These are phyloP conservation scores for Hypoxylon subgilvum DNA, from an alignment of 495 filamentous ascomycete genomes.

Conservation along the genomic window DNA sequence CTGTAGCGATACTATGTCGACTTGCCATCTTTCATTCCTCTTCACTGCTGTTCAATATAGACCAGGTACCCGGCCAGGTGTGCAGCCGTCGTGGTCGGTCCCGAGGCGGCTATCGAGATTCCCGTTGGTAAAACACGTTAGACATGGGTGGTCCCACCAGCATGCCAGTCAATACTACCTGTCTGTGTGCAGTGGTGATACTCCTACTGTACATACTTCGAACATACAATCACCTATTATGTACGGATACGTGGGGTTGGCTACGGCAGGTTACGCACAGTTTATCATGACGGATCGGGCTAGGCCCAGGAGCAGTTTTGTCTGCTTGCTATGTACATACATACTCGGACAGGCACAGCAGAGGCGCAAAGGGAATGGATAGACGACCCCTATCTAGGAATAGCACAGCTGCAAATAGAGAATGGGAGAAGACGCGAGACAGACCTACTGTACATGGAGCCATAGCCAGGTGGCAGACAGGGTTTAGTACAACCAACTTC, in stretches of 20 bases:
- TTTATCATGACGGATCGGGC: slow-evolving; percentile 22
- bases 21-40: background rate
- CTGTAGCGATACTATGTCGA: background rate
- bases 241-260: slow-evolving; percentile 22
- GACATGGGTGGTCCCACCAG: slow-evolving; percentile 18
- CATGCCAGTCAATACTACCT: slow-evolving; percentile 12
- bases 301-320: slow-evolving; percentile 7
- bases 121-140: slow-evolving; percentile 17
- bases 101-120: slow-evolving; percentile 27
- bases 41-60: too few relatives aligned
- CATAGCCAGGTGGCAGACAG: slow-evolving; percentile 31
- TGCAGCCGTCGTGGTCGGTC: slow-evolving; percentile 14
- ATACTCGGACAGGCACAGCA: slow-evolving; percentile 16
- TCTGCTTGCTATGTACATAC: slow-evolving; percentile 11
- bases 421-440: slow-evolving; percentile 10
- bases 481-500: slow-evolving; percentile 24
- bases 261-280: slow-evolving; percentile 13
- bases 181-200: background rate
- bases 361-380: slow-evolving; percentile 19
- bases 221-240: background rate
- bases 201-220: too few relatives aligned
- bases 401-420: slow-evolving; percentile 13
- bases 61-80: too few relatives aligned
- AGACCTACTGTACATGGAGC: slow-evolving; percentile 5
- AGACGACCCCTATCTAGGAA: slow-evolving; percentile 24